Base-by-base conservation (phyloP, 768 basidiomycete species). In the Boletus rufocinnamomeus region DNA sequence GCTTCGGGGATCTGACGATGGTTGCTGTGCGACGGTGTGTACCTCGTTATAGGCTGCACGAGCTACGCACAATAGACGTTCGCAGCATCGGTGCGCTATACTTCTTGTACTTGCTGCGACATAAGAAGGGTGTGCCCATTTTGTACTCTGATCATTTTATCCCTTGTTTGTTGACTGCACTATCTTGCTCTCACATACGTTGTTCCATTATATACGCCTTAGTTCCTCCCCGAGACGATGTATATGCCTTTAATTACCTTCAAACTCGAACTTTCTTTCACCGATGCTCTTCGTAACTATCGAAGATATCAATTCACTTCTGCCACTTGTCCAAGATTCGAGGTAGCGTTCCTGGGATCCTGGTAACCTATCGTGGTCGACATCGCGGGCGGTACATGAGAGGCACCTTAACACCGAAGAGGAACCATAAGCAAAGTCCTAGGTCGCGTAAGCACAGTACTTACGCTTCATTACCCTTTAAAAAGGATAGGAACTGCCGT, bases 231-330 rank as follows among this genome's bases (percentile, higher is more conserved):
- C 50, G 59, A 57, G 60, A 66, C 62, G 47, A 49, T 59, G 59
- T 63, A 62, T 66, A 62, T 59, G 49, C 71, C 50, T 70, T 66
- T 63, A 72, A 65, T 68, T 54, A 59, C 63, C 47, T 57, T 63
- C 58, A 32, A 61, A 46, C 56, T 49, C 62, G 54, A 66, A 53
- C 62, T 59, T 54, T 60, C 60, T 59, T 60, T 57, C 41, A 47
- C 53, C 37, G 44, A 19, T 48, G 32, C 43, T 37, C 51, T 55
- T 43, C 21, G 46, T 17, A 30, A 25, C 11, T 54, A 53, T 56
- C 50, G 41, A 61, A 47, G 56, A 51, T 54, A 51, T 56, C 62
- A 44, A 56, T 58, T 32, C 47, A 25, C 60, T 40, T 58, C 27
- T 49, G 41, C 35, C 7, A 19, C 3, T 48, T 44, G 52, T 23